Percentiles rank a stretch among this genome's conserved stretches.
Conservation (phyloP, 139 green algal genomes). For the Tetradesmus obliquus region DNA sequence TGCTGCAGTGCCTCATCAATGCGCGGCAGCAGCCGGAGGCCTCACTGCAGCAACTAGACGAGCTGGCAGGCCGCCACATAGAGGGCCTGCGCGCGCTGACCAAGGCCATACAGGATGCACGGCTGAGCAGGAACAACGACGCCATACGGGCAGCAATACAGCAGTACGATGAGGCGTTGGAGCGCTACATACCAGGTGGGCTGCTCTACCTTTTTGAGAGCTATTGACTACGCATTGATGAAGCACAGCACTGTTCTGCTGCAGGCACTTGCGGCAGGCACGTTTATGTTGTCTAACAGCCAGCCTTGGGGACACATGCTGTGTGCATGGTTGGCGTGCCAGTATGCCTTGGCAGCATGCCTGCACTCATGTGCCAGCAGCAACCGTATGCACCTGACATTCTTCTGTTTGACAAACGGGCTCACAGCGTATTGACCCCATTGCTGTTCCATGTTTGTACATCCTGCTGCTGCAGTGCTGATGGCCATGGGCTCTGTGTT, state of each 20-base stretch:
- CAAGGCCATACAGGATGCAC: slow-evolving; percentile 84
- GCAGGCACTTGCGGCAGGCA: too few species aligned
- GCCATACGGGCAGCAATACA: slow-evolving; percentile 74
- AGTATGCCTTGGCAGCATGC: too few species aligned
- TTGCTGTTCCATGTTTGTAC: too few species aligned
- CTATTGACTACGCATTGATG: background rate
- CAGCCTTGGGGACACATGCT: too few species aligned
- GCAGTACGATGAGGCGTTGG: slow-evolving; percentile 89
- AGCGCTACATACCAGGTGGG: slow-evolving; percentile 71
- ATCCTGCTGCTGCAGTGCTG: slow-evolving; percentile 24
- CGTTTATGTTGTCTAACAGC: too few species aligned
- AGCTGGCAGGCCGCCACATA: slow-evolving; percentile 74
- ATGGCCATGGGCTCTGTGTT: slow-evolving; percentile 89
- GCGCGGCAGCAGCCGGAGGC: slow-evolving; percentile 66
- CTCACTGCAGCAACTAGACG: slow-evolving; percentile 72
- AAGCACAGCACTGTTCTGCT: too few species aligned
- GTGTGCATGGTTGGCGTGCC: too few species aligned
- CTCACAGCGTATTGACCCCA: too few species aligned
- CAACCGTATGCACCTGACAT: too few species aligned
- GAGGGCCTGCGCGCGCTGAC: slow-evolving; percentile 80
- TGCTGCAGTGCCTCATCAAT: slow-evolving; percentile 80
- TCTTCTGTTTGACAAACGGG: too few species aligned
- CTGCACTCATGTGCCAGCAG: too few species aligned
- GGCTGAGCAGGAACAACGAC: slow-evolving; percentile 75
- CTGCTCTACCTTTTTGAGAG: background rate